These are phyloP conservation scores for Ganoderma sp. DNA, from an alignment of 1,284 basidiomycete species.

Conservation along the genomic window DNA sequence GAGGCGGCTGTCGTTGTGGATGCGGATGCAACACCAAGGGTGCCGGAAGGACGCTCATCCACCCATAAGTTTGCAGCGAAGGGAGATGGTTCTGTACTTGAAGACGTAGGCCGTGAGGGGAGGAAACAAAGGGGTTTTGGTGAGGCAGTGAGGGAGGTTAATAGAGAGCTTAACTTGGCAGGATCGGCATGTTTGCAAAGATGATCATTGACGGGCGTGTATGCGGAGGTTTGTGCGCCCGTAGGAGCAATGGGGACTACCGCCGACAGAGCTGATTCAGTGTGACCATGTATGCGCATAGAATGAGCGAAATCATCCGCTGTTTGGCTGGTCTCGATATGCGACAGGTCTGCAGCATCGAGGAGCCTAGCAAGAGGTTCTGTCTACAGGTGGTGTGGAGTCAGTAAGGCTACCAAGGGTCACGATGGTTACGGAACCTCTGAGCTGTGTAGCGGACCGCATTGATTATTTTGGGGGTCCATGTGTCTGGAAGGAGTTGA, in stretches of 20 bases:
- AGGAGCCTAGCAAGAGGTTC: background rate
- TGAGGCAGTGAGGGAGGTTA: background rate
- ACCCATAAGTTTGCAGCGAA: background rate
- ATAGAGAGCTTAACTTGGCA: background rate
- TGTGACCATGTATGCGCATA: constrained; percentile 1
- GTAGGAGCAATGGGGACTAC: background rate
- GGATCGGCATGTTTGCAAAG: background rate
- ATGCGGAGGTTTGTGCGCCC: constrained; percentile 3
- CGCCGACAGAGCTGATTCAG: background rate
- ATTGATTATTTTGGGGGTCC: background rate
- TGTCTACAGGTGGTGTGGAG: background rate
- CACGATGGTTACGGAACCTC: background rate
- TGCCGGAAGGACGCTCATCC: background rate
- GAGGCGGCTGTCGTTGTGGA: background rate
- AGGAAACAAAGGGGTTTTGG: background rate
- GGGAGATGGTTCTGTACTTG: background rate
- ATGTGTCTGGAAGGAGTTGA: background rate
- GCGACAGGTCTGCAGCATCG: background rate
- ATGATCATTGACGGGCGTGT: constrained; percentile 1
- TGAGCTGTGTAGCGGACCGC: background rate
- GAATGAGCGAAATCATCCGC: background rate
- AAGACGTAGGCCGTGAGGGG: background rate
- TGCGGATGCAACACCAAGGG: background rate
- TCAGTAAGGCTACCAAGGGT: background rate
- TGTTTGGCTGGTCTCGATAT: too few relatives aligned